A percentile compares a stretch with the other conserved stretches of the same genome.
These are phyloP conservation scores for Wickerhamiella australiensis DNA, from an alignment of 805 yeast genomes.

Conservation along the genomic window DNA sequence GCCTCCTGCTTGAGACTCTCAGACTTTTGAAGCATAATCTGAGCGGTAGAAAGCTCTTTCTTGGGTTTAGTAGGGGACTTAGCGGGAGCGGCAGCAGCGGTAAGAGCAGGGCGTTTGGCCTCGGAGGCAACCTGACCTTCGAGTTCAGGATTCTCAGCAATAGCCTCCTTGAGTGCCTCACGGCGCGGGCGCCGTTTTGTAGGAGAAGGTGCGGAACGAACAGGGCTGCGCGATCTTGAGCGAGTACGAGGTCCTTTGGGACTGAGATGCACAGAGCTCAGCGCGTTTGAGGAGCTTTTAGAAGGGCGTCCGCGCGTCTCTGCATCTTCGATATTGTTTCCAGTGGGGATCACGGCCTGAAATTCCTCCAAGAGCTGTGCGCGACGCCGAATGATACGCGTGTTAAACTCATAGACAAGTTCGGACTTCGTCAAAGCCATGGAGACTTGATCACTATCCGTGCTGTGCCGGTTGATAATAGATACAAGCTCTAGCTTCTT, in stretches of 20 bases:
- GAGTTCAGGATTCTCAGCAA: background rate
- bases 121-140: background rate
- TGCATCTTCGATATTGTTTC: conserved; percentile 3
- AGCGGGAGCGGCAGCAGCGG: conserved; percentile 4
- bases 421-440: conserved; percentile 1
- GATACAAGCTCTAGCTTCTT: conserved; percentile 2
- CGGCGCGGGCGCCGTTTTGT: background rate
- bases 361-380: background rate
- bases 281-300: background rate
- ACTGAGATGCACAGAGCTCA: background rate
- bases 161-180: conserved; percentile 3
- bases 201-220: background rate
- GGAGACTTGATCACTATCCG: background rate
- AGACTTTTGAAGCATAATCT: background rate
- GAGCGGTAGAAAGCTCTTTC: background rate
- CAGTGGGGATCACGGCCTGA: conserved; percentile 1
- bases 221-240: conserved; percentile 11
- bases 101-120: background rate
- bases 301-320: background rate
- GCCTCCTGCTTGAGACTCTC: conserved; percentile 1
- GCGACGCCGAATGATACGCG: background rate
- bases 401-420: background rate
- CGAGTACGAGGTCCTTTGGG: conserved; percentile 13
- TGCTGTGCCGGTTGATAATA: conserved; percentile 4
- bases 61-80: background rate